Conservation (phyloP, 139 green algal species). For the Diplosphaera chodatii region DNA sequence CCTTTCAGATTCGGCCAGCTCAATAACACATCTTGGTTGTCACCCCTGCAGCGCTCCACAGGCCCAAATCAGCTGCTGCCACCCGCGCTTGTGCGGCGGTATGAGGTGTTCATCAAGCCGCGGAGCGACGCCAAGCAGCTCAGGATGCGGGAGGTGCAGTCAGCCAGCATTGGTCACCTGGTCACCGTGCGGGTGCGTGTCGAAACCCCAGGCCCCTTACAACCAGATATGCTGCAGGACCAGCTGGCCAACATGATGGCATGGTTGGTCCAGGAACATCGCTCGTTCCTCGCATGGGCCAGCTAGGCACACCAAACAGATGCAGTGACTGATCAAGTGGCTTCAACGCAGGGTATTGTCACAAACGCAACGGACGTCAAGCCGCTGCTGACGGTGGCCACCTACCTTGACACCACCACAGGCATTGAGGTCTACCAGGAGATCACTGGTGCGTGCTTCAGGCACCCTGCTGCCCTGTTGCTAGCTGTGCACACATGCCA, state of each 20-base stretch:
- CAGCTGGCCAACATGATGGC: no score
- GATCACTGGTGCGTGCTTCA: slow-evolving; percentile 32
- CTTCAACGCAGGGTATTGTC: slow-evolving; percentile 68
- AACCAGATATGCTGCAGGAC: no score
- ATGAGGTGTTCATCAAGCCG: slow-evolving; percentile 74
- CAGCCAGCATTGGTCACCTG: slow-evolving; percentile 78
- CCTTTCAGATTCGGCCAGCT: no score
- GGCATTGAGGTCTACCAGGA: slow-evolving; percentile 96
- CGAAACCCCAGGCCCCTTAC: no score
- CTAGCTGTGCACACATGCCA: no score
- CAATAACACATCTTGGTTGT: no score
- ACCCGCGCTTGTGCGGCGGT: slow-evolving; percentile 71
- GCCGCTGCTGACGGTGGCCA: slow-evolving; percentile 83
- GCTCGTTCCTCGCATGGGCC: no score
- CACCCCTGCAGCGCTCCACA: background rate
- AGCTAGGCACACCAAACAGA: no score
- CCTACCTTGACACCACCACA: slow-evolving; percentile 87
- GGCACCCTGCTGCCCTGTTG: background rate
- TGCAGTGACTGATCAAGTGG: no score
- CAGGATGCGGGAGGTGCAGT: slow-evolving; percentile 61
- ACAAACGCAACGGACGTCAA: slow-evolving; percentile 91
- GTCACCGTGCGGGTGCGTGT: slow-evolving; percentile 78
- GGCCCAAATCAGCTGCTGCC: slow-evolving; percentile 53
- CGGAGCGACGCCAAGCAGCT: slow-evolving; percentile 29
- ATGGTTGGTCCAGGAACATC: no score